Evolutionary conservation across 179 eudicot genomes (phyloP).

Genomic region (Carnegiea gigantea): DNA sequence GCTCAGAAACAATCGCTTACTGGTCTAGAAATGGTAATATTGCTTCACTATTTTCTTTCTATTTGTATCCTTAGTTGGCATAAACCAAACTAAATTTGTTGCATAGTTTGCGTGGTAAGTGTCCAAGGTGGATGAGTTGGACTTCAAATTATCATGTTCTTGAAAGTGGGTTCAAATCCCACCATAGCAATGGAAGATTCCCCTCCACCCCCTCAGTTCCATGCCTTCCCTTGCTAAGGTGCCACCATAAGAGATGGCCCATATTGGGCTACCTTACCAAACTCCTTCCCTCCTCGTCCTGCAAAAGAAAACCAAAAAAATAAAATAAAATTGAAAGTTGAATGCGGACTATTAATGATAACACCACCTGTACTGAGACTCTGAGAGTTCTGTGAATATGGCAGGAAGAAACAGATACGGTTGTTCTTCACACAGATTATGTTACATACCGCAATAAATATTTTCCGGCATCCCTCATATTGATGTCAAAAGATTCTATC

Average conservation of each 20-base stretch:
- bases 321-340: not conserved
- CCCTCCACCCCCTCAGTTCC: not conserved
- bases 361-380: not conserved
- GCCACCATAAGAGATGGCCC: not conserved
- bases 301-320: not conserved
- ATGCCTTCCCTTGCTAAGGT: not conserved
- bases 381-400: slow-evolving; percentile 12
- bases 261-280: not conserved
- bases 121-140: not conserved
- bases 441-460: slow-evolving; percentile 42
- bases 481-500: slow-evolving; percentile 45
- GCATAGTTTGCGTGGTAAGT: not conserved
- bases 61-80: not conserved
- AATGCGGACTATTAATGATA: not conserved
- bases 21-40: slow-evolving; percentile 30
- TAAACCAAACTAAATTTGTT: not conserved
- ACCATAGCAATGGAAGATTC: not conserved
- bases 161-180: not conserved
- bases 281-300: not conserved
- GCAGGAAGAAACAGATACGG: slow-evolving; percentile 45
- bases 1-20: slow-evolving; percentile 15
- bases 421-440: slow-evolving; percentile 59
- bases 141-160: not conserved
- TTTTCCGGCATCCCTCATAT: slow-evolving; percentile 48
- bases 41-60: slow-evolving; percentile 3